Conservation (phyloP, 768 basidiomycete species). For the Hericium alpestre region DNA sequence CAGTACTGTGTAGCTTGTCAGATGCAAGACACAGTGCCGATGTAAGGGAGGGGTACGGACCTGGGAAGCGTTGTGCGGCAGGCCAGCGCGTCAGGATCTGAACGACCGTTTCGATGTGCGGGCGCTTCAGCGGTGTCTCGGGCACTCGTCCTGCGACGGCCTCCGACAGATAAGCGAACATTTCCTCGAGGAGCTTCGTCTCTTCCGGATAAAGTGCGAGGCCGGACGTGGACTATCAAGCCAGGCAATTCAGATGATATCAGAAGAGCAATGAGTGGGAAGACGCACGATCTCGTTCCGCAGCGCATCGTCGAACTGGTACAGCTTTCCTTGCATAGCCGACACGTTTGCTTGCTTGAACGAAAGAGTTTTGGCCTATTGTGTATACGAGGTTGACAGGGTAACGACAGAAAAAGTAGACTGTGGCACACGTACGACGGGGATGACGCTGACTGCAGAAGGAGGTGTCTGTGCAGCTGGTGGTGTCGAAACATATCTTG, state of each 20-base stretch:
- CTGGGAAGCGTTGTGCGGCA: slow-evolving; percentile 57
- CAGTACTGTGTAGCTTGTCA: slow-evolving; percentile 43
- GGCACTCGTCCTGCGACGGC: slow-evolving; percentile 28
- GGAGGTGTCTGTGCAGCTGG: slow-evolving; percentile 1
- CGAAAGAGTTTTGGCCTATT: slow-evolving; percentile 50
- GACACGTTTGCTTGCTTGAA: slow-evolving; percentile 79
- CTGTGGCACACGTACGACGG: slow-evolving; percentile 7
- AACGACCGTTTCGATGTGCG: slow-evolving; percentile 52
- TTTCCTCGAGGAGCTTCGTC: slow-evolving; percentile 43
- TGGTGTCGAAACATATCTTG: slow-evolving; percentile 8
- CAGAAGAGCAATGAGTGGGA: not conserved
- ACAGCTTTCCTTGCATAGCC: slow-evolving; percentile 71
- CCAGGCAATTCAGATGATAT: not conserved
- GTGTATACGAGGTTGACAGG: not conserved
- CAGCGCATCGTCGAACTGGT: slow-evolving; percentile 63
- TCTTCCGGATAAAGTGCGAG: slow-evolving; percentile 66
- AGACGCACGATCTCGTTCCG: slow-evolving; percentile 57
- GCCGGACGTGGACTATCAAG: slow-evolving; percentile 51
- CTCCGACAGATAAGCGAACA: slow-evolving; percentile 48
- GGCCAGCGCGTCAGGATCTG: slow-evolving; percentile 71
- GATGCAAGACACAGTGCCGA: not conserved
- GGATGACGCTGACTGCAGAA: slow-evolving; percentile 3
- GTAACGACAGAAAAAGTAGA: not conserved
- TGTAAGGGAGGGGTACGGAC: slow-evolving; percentile 24
- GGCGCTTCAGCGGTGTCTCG: slow-evolving; percentile 25